Evolutionary conservation across 208 protist species (phyloP).

Genomic region (Leishmania amazonensis): DNA sequence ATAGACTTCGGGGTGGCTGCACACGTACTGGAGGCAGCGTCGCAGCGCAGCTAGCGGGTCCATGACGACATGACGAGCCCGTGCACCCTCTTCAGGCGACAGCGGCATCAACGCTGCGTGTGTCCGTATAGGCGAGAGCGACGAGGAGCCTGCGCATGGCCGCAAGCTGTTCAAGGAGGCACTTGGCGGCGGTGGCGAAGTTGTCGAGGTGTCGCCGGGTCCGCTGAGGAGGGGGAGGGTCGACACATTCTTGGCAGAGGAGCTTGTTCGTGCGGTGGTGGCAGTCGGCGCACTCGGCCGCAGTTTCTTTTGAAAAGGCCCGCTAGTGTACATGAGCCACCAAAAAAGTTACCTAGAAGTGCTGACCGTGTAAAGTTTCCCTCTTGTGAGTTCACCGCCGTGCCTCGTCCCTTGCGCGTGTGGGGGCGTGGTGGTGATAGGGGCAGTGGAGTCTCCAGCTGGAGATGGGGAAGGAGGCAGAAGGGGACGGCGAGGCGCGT

Average conservation of each 20-base stretch:
- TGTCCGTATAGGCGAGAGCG: conserved; percentile 2
- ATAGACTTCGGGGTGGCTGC: conserved; percentile 79
- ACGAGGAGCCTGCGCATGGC: not conserved
- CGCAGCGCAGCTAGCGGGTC: conserved; percentile 78
- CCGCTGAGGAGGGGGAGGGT: conserved; percentile 4
- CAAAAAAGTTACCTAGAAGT: conserved; percentile 4
- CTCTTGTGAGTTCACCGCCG: not conserved
- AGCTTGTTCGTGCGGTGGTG: not conserved
- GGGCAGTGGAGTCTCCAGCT: not conserved
- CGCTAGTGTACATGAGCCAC: conserved; percentile 21
- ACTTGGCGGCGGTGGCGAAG: not conserved
- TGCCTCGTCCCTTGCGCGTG: not conserved
- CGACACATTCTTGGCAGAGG: not conserved
- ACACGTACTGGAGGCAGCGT: conserved; percentile 76
- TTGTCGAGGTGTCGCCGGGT: not conserved
- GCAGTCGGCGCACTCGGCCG: not conserved
- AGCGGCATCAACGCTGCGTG: not conserved
- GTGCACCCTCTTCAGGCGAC: not conserved
- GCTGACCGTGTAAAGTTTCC: not conserved
- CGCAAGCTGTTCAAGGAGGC: not conserved
- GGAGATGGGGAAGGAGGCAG: not conserved
- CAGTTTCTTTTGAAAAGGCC: conserved; percentile 6
- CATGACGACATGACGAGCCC: conserved; percentile 41
- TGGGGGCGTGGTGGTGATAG: not conserved
- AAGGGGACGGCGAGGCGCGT: not conserved